Evolutionary conservation across 2,329 filamentous ascomycete species (phyloP), one percentile per base, ranked within the genome.

Genomic region (Parafenestella ontariensis): DNA sequence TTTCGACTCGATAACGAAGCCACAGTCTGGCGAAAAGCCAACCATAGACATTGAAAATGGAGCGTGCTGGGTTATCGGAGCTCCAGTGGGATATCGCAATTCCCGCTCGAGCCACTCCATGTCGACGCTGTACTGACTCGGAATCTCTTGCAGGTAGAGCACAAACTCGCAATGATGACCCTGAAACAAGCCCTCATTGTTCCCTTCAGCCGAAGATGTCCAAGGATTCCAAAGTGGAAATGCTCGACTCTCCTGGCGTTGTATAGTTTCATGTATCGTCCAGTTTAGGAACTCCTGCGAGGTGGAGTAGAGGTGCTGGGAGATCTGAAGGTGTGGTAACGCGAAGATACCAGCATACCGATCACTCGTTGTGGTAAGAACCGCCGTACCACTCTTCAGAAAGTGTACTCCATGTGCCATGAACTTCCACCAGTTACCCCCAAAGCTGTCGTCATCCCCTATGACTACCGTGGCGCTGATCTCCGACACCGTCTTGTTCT

Each of bases 141-240:
- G 60, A 3, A 58, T 55, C 36, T 94, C 82, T 72, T 98, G 95
- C 26, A 94, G 80, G 74, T 93, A 98, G 49, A 96, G 79, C 45
- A 99, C 79, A 69, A 92, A 92, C 75, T 99, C 95, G 81, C 95
- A 99, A 64, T 91, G 89, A 63, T 91, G 89, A 0, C 92, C 91
- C 29, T 83, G 76, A 54, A 83, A 82, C 10, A 83, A 78, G 56
- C 89, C 87, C 20, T 84, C 82, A 10, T 68, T 72, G 18, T 62
- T 65, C 5, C 81, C 85, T 57, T 89, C 85, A 3, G 87, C 78
- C 49, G 86, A 85, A 2, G 91, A 90, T 2, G 87, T 85, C 92
- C 92, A 97, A 0, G 92, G 91, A 66, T 90, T 88, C 59, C 75
- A 74, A 3, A 72, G 52, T 1, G 73, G 70, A 26, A 79, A 82